Conservation (phyloP, 1,284 basidiomycete genomes). For the Meripilus lineatus region DNA sequence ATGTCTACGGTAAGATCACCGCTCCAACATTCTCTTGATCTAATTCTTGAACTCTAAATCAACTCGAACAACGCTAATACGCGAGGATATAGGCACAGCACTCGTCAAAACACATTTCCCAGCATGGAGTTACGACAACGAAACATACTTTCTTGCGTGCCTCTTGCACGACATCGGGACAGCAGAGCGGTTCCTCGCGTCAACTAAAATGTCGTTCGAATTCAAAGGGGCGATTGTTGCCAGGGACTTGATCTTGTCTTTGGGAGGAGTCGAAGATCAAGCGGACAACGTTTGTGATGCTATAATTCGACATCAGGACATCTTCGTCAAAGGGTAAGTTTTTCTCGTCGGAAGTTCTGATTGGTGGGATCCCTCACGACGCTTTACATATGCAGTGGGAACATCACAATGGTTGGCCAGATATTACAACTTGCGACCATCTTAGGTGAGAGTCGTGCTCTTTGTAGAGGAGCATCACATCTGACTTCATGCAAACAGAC, state of each 20-base stretch:
- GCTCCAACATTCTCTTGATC: not conserved
- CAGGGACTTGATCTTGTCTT: conserved; percentile 41
- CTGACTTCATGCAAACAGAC: conserved; percentile 25
- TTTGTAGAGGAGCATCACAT: not conserved
- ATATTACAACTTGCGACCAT: conserved; percentile 50
- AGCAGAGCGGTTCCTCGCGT: conserved; percentile 42
- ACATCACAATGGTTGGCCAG: conserved; percentile 50
- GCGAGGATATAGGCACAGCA: conserved; percentile 34
- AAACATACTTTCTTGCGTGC: conserved; percentile 50
- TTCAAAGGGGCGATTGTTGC: conserved; percentile 55
- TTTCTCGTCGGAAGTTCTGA: not conserved
- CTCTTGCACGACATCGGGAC: conserved; percentile 55
- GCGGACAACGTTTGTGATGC: conserved; percentile 54
- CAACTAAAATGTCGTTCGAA: conserved; percentile 55
- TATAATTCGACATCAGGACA: conserved; percentile 56
- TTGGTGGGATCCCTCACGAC: not conserved
- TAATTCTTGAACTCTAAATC: not conserved
- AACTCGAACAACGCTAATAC: not conserved
- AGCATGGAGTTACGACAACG: conserved; percentile 38
- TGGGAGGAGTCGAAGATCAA: conserved; percentile 44
- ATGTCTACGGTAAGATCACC: conserved; percentile 38
- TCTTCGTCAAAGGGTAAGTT: conserved; percentile 45
- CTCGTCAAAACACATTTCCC: conserved; percentile 46
- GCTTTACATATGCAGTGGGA: conserved; percentile 28
- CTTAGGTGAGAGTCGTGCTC: conserved; percentile 29